Base-by-base conservation (phyloP, 768 basidiomycete genomes). In the Auricularia sp. region DNA sequence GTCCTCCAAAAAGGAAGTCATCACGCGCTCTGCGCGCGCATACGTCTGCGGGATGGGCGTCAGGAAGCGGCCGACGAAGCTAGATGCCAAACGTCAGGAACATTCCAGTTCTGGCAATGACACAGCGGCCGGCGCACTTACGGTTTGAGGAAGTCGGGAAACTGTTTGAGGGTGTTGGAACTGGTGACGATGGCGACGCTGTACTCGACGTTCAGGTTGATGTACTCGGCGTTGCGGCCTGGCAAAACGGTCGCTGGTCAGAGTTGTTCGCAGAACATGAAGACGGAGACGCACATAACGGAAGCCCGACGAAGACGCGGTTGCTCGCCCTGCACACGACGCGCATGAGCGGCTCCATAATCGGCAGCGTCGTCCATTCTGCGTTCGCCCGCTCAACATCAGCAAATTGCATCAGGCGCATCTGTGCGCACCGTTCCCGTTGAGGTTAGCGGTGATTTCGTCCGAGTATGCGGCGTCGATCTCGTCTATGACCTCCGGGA, bases 401-500 rank as follows among this genome's bases (percentile, higher is more conserved):
- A 4, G 13, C 8, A 42, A 42, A 42, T 42, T 8, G 39, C 13
- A 42, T 3, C 39, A 42, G 39, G 39, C 0, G 8, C 39, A 42
- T 42, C 7, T 42, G 4, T 8, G 13, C 39, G 39, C 13, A 42
- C 39, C 39, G 13, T 7, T 14, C 13, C 39, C 4, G 13, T 42
- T 42, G 8, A 42, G 13, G 39, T 42, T 7, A 14, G 8, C 8
- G 7, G 39, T 42, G 39, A 85, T 72, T 35, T 73, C 68, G 0
- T 80, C 80, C 3, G 71, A 68, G 62, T 83, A 79, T 0, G 82
- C 74, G 0, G 70, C 62, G 1, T 69, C 54, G 33, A 83, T 72
- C 65, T 86, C 85, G 24, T 81, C 77, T 8, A 73, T 75, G 13
- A 85, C 69, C n/a, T 77, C 75, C 0, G 76, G 73, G 64, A 78